Conservation (phyloP, 2,329 filamentous ascomycete species). For the Hypoxylon sp. region DNA sequence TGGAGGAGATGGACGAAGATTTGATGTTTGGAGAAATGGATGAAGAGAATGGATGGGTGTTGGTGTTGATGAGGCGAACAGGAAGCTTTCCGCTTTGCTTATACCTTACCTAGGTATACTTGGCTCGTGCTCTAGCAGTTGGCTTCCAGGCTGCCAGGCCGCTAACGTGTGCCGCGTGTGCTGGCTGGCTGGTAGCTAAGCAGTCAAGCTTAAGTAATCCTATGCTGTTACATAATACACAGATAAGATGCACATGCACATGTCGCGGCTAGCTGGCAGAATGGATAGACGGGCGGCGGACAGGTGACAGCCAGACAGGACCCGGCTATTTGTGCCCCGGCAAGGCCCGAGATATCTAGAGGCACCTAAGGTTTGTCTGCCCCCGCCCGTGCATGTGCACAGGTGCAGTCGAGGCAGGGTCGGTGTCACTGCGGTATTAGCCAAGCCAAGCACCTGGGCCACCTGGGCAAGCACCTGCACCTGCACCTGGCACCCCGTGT, state of each 20-base stretch:
- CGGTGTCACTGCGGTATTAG: slow-evolving; percentile 29
- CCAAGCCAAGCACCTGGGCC: too few species aligned
- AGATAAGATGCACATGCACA: too few species aligned
- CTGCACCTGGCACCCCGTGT: too few species aligned
- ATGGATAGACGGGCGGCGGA: too few species aligned
- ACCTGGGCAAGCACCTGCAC: too few species aligned
- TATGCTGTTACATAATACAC: neutral
- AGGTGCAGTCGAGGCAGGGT: too few species aligned
- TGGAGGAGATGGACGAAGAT: neutral
- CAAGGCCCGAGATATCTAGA: neutral
- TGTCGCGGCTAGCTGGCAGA: too few species aligned
- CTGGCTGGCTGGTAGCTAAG: too few species aligned
- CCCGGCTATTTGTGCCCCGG: slow-evolving; percentile 11
- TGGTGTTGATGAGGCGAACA: slow-evolving; percentile 10
- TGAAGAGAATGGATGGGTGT: neutral
- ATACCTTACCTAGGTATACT: neutral
- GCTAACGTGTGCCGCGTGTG: slow-evolving; percentile 37
- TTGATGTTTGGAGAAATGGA: neutral
- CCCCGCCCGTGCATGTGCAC: slow-evolving; percentile 25
- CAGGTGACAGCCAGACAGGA: neutral
- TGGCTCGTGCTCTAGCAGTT: slow-evolving; percentile 6
- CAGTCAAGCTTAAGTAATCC: neutral
- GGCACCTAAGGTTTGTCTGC: slow-evolving; percentile 32
- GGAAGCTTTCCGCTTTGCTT: slow-evolving; percentile 18
- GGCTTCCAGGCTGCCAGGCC: slow-evolving; percentile 18